Base-by-base conservation (phyloP, 2,329 filamentous ascomycete genomes). In the Colletotrichum neosansevieriae region DNA sequence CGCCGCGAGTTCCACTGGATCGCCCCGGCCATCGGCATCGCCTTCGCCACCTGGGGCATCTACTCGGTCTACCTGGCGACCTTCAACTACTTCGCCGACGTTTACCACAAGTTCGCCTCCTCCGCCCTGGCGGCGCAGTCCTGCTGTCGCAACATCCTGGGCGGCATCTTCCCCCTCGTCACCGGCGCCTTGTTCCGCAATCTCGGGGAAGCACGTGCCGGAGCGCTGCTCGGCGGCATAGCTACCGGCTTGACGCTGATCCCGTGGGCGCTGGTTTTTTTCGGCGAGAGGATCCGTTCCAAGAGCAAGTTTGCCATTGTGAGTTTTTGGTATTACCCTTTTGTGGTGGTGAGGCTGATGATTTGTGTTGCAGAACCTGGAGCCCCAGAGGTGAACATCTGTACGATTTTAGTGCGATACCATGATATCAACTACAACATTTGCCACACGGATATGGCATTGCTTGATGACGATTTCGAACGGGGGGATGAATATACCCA, bases 41-140 rank as follows among this genome's bases (percentile, higher is more conserved):
- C 85, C 0, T 87, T 94, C 67, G 90, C 93, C 0, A 95, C 92
- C 0, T 92, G 95, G 83, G 91, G 94, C 32, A 97, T 98, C 71
- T 95, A 93, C 77, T 91, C 89, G 45, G 89, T 98, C 40, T 97
- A 97, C 75, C 85, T 98, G 1, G 91, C 94, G 3, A 92, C 94
- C 0, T 97, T 98, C 82, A 98, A 98, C 76, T 98, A 97, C 73
- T 85, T 98, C 1, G 94, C 94, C 19, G 94, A 98, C 76, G 91
- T 91, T 1, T 98, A 97, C 78, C 91, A 94, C 75, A 84, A 87
- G 2, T 97, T 95, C 74, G 93, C 94, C 0, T 94, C 91, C 44
- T 96, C 92, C 1, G 94, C 94, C 0, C 82, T 97, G 6, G 94
- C 94, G 0, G 93, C 94, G 1, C 94, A 97, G 81, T 92, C 89